Evolutionary conservation across 78 protist species (phyloP).

Genomic region (Dictyostelium brefeldianum): DNA sequence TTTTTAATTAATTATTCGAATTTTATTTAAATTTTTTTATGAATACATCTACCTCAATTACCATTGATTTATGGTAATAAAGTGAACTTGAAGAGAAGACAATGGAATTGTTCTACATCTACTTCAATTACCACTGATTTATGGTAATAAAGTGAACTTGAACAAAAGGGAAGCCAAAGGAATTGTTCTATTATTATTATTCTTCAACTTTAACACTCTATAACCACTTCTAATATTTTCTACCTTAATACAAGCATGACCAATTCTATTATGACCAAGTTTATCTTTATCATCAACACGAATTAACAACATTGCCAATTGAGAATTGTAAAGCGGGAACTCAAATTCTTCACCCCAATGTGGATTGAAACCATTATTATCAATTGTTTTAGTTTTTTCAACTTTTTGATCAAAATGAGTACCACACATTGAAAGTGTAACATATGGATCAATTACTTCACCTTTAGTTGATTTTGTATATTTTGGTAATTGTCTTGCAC

Average conservation of each 20-base stretch:
- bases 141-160: constrained; percentile 27
- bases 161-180: constrained; percentile 50
- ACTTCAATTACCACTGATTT: no score
- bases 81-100: constrained; percentile 37
- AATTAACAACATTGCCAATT: constrained; percentile 62
- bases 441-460: constrained; percentile 81
- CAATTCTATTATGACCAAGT: constrained; percentile 68
- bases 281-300: constrained; percentile 67
- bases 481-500: constrained; percentile 84
- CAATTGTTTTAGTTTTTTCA: constrained; percentile 39
- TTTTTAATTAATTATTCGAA: not conserved
- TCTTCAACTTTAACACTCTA: constrained; percentile 36
- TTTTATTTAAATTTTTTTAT: no score
- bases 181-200: constrained; percentile 34
- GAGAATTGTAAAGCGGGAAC: constrained; percentile 48
- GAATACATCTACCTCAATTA: no score
- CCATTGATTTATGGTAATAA: not conserved
- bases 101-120: constrained; percentile 63
- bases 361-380: constrained; percentile 86
- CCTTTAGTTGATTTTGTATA: constrained; percentile 40
- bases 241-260: constrained; percentile 48
- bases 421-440: constrained; percentile 70
- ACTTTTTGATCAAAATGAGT: constrained; percentile 9
- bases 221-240: constrained; percentile 60
- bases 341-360: constrained; percentile 76